Conservation (phyloP, 768 basidiomycete species). For the Steccherinum ochraceum region DNA sequence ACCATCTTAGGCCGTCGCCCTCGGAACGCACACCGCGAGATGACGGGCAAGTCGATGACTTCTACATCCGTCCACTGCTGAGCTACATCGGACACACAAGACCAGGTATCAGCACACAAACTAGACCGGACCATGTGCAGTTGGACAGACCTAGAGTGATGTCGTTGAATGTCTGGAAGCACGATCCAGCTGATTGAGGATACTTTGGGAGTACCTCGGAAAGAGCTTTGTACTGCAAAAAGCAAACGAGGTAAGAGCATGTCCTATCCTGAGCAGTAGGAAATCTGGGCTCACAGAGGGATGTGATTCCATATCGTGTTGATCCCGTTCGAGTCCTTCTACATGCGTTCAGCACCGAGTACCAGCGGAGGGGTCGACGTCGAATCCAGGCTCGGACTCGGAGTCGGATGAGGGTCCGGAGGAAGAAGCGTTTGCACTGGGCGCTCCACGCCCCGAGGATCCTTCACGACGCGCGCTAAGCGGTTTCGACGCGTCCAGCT, state of each 20-base stretch:
- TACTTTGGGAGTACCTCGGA: constrained; percentile 49
- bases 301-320: constrained; percentile 19
- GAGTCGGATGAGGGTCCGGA: no score
- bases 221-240: constrained; percentile 38
- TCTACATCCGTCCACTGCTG: constrained; percentile 68
- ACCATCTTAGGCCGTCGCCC: constrained; percentile 53
- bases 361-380: no score
- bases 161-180: constrained; percentile 78
- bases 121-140: not conserved
- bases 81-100: no score
- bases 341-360: no score
- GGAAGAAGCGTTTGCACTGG: no score
- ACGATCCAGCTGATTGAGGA: constrained; percentile 48
- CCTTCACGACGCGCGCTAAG: no score
- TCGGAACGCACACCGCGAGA: constrained; percentile 50
- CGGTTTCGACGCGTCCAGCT: no score
- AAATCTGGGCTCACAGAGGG: constrained; percentile 17
- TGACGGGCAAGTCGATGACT: constrained; percentile 51
- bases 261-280: no score
- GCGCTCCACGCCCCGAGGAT: no score
- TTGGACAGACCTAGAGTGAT: constrained; percentile 45
- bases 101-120: not conserved
- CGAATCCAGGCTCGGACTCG: no score
- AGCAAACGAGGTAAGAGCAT: no score
- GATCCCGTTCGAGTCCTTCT: no score